Percentiles rank a stretch among this genome's conserved stretches.
phyloP scores from a whole-genome alignment of 2,329 filamentous ascomycete genomes.

The Diaporthe humulicola region DNA sequence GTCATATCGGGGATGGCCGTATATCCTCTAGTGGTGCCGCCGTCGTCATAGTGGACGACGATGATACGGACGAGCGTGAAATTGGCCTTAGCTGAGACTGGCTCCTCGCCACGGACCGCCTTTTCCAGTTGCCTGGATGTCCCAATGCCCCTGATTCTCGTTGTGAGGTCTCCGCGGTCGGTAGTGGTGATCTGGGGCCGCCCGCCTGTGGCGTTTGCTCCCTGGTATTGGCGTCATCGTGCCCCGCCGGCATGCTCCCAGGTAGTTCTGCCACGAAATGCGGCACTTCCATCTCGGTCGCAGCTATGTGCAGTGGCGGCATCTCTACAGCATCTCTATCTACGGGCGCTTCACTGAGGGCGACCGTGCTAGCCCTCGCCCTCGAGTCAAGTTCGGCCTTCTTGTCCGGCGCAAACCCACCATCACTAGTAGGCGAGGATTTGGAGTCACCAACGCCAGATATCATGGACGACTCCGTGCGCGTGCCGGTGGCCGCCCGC shows the following conservation, averaged over 20 bases:
- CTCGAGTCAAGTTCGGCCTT: conserved; percentile 27
- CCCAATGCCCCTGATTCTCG: conserved; percentile 9
- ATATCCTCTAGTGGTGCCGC: background rate
- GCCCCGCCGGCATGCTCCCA: conserved; percentile 22
- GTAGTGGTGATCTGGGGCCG: background rate
- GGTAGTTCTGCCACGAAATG: conserved; percentile 26
- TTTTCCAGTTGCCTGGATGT: background rate
- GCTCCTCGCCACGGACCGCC: background rate
- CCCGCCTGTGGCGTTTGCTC: background rate
- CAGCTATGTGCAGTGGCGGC: conserved; percentile 6
- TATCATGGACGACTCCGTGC: conserved; percentile 11
- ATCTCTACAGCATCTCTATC: background rate
- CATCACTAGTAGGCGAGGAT: background rate
- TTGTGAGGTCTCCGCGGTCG: conserved; percentile 20
- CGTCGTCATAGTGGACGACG: background rate
- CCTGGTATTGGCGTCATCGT: background rate
- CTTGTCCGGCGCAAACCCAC: background rate
- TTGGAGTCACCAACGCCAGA: conserved; percentile 4
- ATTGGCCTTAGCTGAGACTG: background rate
- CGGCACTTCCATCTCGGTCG: conserved; percentile 21
- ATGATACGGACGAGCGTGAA: background rate
- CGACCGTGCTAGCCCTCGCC: conserved; percentile 4
- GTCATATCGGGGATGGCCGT: background rate
- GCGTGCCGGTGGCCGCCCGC: conserved; percentile 1
- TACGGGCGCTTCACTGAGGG: background rate